Evolutionary conservation across 2,329 filamentous ascomycete genomes (phyloP).

Genomic region (Colletotrichum melonis): DNA sequence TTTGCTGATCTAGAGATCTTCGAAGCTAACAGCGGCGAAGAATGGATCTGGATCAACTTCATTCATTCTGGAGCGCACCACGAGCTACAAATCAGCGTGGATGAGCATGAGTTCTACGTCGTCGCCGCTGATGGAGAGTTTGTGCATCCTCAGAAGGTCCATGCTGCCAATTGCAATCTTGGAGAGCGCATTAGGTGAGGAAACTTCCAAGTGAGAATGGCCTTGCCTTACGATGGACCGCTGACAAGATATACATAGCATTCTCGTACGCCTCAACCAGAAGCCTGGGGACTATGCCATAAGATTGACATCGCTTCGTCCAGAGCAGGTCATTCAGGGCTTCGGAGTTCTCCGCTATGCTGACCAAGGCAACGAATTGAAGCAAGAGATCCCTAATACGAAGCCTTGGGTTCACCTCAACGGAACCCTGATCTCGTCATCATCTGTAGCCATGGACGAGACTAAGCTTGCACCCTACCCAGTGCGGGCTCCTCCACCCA

Average conservation of each 20-base stretch:
- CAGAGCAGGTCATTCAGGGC: conserved; percentile 26
- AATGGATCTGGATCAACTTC: conserved; percentile 33
- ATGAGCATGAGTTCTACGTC: conserved; percentile 29
- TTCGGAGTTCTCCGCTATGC: conserved; percentile 24
- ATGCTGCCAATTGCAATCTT: conserved; percentile 28
- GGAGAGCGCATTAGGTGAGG: conserved; percentile 24
- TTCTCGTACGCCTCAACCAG: conserved; percentile 15
- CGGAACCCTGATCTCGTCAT: conserved; percentile 18
- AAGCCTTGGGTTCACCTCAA: conserved; percentile 25
- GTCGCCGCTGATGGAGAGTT: conserved; percentile 25
- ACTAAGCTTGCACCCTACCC: conserved; percentile 26
- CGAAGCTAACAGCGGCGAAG: conserved; percentile 14
- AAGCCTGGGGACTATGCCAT: conserved; percentile 19
- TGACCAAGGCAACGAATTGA: neutral
- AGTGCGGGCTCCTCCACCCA: conserved; percentile 10
- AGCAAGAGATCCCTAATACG: conserved; percentile 5
- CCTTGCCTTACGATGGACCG: too few relatives aligned
- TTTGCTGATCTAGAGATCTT: conserved; percentile 23
- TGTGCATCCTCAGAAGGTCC: conserved; percentile 21
- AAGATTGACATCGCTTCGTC: conserved; percentile 15
- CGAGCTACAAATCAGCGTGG: conserved; percentile 26
- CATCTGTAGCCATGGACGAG: conserved; percentile 25
- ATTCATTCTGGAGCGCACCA: conserved; percentile 30
- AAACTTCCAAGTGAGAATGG: rapidly evolving
- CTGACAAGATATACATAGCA: neutral